Evolutionary conservation across 2,329 filamentous ascomycete genomes (phyloP).

Genomic region (Beauveria varroae): DNA sequence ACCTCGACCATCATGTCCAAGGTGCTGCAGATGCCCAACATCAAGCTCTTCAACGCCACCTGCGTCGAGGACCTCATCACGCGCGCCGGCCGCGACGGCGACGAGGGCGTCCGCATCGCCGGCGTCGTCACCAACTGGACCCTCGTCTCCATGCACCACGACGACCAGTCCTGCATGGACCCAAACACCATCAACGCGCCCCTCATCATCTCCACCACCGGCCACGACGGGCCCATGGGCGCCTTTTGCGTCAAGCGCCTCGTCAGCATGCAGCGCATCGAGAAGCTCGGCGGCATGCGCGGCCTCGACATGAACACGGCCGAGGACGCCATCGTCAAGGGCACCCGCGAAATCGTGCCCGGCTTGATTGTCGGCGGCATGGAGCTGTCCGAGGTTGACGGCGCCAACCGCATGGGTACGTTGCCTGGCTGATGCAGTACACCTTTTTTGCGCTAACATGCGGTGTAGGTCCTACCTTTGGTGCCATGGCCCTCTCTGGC

Average conservation of each 20-base stretch:
- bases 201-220: constrained; percentile 80
- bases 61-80: constrained; percentile 90
- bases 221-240: constrained; percentile 85
- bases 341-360: constrained; percentile 79
- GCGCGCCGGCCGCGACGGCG: constrained; percentile 47
- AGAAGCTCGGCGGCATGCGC: constrained; percentile 84
- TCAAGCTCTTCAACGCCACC: constrained; percentile 96
- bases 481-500: constrained; percentile 79
- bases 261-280: constrained; percentile 77
- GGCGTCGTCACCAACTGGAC: constrained; percentile 97
- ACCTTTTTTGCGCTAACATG: neutral
- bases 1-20: constrained; percentile 79
- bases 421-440: neutral
- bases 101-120: constrained; percentile 59
- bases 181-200: constrained; percentile 95
- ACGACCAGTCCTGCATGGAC: constrained; percentile 93
- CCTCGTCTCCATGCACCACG: constrained; percentile 77
- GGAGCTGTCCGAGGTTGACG: constrained; percentile 86
- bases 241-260: constrained; percentile 88
- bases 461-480: constrained; percentile 60
- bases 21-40: constrained; percentile 77
- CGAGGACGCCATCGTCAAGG: constrained; percentile 90
- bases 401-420: constrained; percentile 79
- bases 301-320: constrained; percentile 87
- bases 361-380: constrained; percentile 91